Percentiles rank a stretch among this genome's conserved stretches.
Evolutionary conservation across 345 rosid genomes (phyloP).

Genomic region (Anacardium occidentale): DNA sequence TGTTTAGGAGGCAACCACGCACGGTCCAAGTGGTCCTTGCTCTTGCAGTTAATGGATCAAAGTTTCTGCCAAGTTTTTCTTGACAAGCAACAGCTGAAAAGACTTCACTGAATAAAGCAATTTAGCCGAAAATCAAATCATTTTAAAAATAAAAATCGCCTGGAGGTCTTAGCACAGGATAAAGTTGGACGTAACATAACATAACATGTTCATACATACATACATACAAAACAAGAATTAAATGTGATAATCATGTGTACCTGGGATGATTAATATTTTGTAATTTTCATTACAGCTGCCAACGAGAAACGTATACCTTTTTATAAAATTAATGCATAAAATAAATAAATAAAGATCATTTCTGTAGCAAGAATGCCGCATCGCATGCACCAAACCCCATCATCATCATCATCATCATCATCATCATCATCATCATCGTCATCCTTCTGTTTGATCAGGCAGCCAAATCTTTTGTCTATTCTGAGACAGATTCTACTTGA

Average conservation of each 20-base stretch:
- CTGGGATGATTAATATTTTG: no score
- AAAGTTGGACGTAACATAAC: no score
- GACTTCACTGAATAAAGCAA: not conserved
- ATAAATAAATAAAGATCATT: no score
- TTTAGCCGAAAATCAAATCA: not conserved
- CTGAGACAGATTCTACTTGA: not conserved
- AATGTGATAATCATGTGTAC: no score
- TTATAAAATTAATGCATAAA: not conserved
- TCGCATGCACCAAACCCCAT: not conserved
- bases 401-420: not conserved
- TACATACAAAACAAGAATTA: no score
- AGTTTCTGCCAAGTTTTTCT: not conserved
- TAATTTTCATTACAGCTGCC: not conserved
- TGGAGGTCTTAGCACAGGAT: no score
- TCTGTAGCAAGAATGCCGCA: no score
- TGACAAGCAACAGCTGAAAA: not conserved
- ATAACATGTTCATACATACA: no score
- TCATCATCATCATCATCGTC: no score
- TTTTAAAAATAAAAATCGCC: not conserved
- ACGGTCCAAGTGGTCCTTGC: not conserved
- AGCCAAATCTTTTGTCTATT: conserved; percentile 5
- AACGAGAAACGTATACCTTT: not conserved
- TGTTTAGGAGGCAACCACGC: not conserved
- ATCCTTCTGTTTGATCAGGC: not conserved
- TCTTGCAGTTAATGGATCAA: not conserved